phyloP scores from a whole-genome alignment of 768 basidiomycete species.

The Chlorophyllum brunneum region DNA sequence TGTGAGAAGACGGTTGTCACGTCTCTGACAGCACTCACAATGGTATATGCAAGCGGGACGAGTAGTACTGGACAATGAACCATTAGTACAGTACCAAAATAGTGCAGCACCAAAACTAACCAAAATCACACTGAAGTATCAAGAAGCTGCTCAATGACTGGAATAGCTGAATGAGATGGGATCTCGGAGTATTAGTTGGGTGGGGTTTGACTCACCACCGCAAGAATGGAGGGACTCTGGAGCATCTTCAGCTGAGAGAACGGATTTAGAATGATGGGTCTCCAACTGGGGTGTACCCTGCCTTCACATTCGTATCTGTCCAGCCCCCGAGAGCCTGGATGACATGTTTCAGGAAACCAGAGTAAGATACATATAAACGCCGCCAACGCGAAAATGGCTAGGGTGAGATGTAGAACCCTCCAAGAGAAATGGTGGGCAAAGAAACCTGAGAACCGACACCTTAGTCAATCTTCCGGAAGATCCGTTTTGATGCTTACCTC shows the following conservation, averaged over 20 bases:
- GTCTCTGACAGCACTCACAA: slow-evolving; percentile 38
- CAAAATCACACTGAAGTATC: slow-evolving; percentile 31
- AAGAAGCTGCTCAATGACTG: slow-evolving; percentile 22
- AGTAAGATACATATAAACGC: slow-evolving; percentile 36
- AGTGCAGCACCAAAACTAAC: slow-evolving; percentile 22
- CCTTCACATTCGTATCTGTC: slow-evolving; percentile 34
- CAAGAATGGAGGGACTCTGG: slow-evolving; percentile 51
- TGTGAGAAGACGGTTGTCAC: neutral
- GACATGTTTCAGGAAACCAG: slow-evolving; percentile 63
- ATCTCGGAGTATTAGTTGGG: neutral
- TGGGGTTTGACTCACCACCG: slow-evolving; percentile 34
- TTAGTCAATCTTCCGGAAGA: neutral
- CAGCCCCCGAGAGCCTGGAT: slow-evolving; percentile 52
- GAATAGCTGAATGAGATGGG: slow-evolving; percentile 10
- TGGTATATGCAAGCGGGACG: slow-evolving; percentile 62
- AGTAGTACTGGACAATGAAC: slow-evolving; percentile 39
- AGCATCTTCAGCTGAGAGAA: slow-evolving; percentile 43
- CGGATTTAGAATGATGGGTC: slow-evolving; percentile 50
- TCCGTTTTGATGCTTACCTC: slow-evolving; percentile 32
- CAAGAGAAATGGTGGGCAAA: slow-evolving; percentile 43
- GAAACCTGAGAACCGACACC: neutral
- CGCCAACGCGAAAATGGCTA: slow-evolving; percentile 40
- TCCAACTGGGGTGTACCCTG: slow-evolving; percentile 17
- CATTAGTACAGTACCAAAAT: neutral
- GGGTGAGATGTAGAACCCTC: slow-evolving; percentile 50